These are phyloP conservation scores for Wickerhamomyces alni DNA, from an alignment of 805 yeast species.

Conservation along the genomic window DNA sequence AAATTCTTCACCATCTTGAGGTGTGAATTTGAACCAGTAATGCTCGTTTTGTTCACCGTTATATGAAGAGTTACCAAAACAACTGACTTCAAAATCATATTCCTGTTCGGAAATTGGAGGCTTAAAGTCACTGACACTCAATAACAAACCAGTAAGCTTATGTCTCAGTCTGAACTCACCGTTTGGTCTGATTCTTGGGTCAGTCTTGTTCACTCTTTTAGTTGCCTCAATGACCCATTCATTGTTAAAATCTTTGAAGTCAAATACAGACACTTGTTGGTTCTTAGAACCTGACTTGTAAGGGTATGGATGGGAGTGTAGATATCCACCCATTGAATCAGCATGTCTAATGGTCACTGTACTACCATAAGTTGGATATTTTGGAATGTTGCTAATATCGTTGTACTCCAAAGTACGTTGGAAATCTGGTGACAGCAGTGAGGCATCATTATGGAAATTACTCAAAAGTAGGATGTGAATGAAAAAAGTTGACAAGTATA, in stretches of 20 bases:
- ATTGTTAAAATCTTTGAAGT: conserved; percentile 55
- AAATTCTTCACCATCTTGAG: conserved; percentile 27
- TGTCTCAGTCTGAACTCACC: conserved; percentile 66
- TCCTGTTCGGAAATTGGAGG: conserved; percentile 93
- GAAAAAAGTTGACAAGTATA: conserved; percentile 53
- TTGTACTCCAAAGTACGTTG: conserved; percentile 46
- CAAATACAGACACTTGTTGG: conserved; percentile 76
- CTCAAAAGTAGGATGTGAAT: conserved; percentile 47
- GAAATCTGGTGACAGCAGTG: conserved; percentile 61
- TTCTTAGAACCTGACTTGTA: conserved; percentile 64
- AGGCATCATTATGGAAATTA: conserved; percentile 48
- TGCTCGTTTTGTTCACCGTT: conserved; percentile 64
- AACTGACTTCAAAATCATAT: conserved; percentile 77
- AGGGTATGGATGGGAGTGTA: conserved; percentile 66
- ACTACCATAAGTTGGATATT: conserved; percentile 70
- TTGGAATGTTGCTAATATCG: conserved; percentile 41
- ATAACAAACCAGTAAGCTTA: conserved; percentile 53
- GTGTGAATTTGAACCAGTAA: conserved; percentile 53
- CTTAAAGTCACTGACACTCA: conserved; percentile 61
- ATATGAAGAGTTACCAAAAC: conserved; percentile 57
- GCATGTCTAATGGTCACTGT: conserved; percentile 65
- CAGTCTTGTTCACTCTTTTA: conserved; percentile 24
- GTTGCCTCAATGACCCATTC: conserved; percentile 63
- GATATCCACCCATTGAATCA: conserved; percentile 64
- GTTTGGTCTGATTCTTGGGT: conserved; percentile 23